A percentile compares a stretch with the other conserved stretches of the same genome.
Conservation (phyloP, 768 basidiomycete genomes). For the Mycena polygramma region DNA sequence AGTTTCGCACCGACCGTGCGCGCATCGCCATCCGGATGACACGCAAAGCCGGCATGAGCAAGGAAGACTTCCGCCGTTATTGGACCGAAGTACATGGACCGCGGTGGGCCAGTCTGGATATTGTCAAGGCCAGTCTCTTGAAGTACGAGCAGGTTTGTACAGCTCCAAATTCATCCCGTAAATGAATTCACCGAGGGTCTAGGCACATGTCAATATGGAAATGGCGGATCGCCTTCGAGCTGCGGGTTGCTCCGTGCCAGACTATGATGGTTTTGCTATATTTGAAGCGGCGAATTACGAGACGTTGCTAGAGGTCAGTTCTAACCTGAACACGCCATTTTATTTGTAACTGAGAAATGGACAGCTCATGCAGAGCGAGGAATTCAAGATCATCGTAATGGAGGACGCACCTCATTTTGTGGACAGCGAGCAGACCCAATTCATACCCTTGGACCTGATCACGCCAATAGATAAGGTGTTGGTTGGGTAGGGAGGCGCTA, state of each 20-base stretch:
- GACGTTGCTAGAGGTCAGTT: slow-evolving; percentile 46
- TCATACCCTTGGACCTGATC: neutral
- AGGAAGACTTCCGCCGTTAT: slow-evolving; percentile 49
- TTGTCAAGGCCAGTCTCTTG: slow-evolving; percentile 50
- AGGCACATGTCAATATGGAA: slow-evolving; percentile 42
- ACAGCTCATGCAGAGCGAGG: neutral
- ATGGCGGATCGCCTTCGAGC: neutral
- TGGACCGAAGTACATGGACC: slow-evolving; percentile 47
- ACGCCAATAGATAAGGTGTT: neutral
- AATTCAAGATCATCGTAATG: neutral
- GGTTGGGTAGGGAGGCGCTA: too few species aligned
- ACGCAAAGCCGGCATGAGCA: slow-evolving; percentile 43
- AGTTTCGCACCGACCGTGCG: neutral
- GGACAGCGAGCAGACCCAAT: neutral
- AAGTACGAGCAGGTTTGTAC: slow-evolving; percentile 48
- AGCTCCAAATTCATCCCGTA: too few species aligned
- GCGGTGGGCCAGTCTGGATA: slow-evolving; percentile 45
- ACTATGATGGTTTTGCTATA: slow-evolving; percentile 46
- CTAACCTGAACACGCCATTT: too few species aligned
- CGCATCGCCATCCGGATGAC: slow-evolving; percentile 43
- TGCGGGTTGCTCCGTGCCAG: slow-evolving; percentile 37
- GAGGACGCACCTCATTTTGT: neutral
- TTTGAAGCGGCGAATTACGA: slow-evolving; percentile 51
- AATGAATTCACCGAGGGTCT: neutral
- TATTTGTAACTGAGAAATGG: too few species aligned